These are phyloP conservation scores for Diplodia intermedia DNA, from an alignment of 2,329 filamentous ascomycete genomes.

Conservation along the genomic window DNA sequence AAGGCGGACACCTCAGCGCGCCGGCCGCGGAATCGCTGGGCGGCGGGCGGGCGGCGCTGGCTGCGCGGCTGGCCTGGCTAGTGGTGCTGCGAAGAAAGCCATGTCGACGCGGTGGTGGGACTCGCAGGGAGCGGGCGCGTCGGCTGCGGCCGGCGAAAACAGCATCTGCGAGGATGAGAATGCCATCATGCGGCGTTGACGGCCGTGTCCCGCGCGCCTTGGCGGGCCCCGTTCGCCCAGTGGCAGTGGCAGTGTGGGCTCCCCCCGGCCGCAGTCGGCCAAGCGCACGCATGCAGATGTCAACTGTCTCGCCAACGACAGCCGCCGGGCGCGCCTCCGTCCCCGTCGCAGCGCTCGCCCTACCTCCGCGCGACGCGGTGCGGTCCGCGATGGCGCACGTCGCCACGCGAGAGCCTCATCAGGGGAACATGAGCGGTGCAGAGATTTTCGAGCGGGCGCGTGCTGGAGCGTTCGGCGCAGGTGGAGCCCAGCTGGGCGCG, in stretches of 20 bases:
- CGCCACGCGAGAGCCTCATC: constrained; percentile 24
- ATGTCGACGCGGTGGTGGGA: background rate
- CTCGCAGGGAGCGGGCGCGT: constrained; percentile 1
- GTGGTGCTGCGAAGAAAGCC: constrained; percentile 16
- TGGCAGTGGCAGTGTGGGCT: background rate
- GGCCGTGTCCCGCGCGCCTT: constrained; percentile 12
- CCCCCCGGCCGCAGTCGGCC: constrained; percentile 18
- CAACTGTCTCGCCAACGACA: constrained; percentile 24
- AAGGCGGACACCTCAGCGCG: constrained; percentile 21
- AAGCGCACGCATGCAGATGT: constrained; percentile 25
- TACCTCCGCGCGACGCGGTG: constrained; percentile 20
- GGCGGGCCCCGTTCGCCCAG: constrained; percentile 4
- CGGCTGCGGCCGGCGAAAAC: constrained; percentile 10
- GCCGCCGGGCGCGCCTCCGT: constrained; percentile 15
- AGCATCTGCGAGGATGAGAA: constrained; percentile 11
- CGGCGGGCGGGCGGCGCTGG: background rate
- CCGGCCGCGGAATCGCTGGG: constrained; percentile 3
- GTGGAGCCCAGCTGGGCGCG: constrained; percentile 26
- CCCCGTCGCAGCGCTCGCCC: constrained; percentile 12
- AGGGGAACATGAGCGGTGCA: constrained; percentile 10
- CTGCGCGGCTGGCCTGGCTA: background rate
- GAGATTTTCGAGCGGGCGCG: constrained; percentile 24
- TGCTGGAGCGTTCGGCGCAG: background rate
- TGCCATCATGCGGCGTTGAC: constrained; percentile 26
- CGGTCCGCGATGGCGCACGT: constrained; percentile 29